Evolutionary conservation across 2,329 filamentous ascomycete genomes (phyloP), one percentile per base, ranked within the genome.

Genomic region (Penicillium sclerotigenum): DNA sequence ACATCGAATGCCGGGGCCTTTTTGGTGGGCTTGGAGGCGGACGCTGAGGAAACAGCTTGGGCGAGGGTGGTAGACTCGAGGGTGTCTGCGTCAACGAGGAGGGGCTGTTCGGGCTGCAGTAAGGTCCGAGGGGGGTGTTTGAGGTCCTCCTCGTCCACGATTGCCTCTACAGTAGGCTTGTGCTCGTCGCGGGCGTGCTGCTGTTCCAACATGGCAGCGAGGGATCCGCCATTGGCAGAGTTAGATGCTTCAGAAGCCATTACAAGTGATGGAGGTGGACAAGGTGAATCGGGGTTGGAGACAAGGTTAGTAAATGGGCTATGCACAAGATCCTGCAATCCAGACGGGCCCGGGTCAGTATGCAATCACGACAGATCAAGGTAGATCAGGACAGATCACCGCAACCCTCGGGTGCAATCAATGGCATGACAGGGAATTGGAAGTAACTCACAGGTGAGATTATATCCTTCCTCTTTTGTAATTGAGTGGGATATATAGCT

Each of bases 111-210:
- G 1, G 62, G 49, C 18, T 52, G 56, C 45, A 68, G 56, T 57
- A 73, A 76, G 54, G 77, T 83, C 50, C 77, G 81, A 54, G 81
- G 78, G 66, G 83, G 77, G 75, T 83, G 78, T 62, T 79, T 77
- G 61, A 86, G 74, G 62, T 90, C 83, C 40, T 95, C 90, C 73
- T 95, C 90, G 69, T 96, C 91, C 28, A 83, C 81, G 37, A 83
- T 86, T 47, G 96, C 91, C 75, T 96, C 91, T 62, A 96, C 82
- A 24, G 87, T 91, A 62, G 83, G 83, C 67, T 85, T 81, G 73
- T 84, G 82, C 65, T 83, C 77, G 55, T 80, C 75, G 59, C 75
- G 75, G 47, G 77, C 73, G 68, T 84, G 81, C 71, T 81, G 76
- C 65, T 80, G 75, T 68, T 80, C 77, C 63, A 84, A 73, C 64